Evolutionary conservation across 2,329 filamentous ascomycete genomes (phyloP), one percentile per base, ranked within the genome.

Genomic region (Penicillium sp.): DNA sequence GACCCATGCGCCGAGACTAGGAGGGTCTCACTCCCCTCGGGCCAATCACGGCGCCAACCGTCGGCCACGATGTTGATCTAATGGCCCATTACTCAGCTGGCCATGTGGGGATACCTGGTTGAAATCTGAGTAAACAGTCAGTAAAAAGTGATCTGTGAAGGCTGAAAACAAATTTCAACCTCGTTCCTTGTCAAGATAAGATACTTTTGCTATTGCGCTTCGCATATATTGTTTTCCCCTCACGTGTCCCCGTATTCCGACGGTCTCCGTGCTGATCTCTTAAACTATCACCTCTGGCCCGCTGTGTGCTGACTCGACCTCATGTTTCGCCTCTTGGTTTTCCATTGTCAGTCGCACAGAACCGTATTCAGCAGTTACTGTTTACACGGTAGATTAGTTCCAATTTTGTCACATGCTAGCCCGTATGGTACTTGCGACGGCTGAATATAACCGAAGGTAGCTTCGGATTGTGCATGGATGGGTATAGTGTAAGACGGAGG

Each of bases 181-280:
- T n/a, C 5, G 14, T 37, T 13, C 5, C 14, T 22, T 24, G 16
- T 20, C 14, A 6, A 49, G 46, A 49, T 39, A 49, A 24, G 37
- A 24, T 1, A 16, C 13, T 26, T 26, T 26, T 16, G 13, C 38
- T 14, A 35, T 29, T 22, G 11, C 13, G 20, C 40, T 35, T 49
- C 46, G 18, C 4, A 40, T 29, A 38, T 43, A 51, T 39, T 42
- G 18, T 29, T 40, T 47, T 45, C 51, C 53, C 34, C 48, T 57
- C 32, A 18, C 10, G 9, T 22, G 9, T 14, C 11, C 18, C 50
- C 55, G 40, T 14, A 29, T 35, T 51, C 67, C 58, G 65, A 61
- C 68, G 66, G 69, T 62, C 63, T 65, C 62, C 69, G 64, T 53
- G 40, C 34, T 32, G 52, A 59, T 58, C 50, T 4, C 22, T 32